These are phyloP conservation scores for Jamesozyma lodderae DNA, from an alignment of 805 yeast genomes.

Conservation along the genomic window DNA sequence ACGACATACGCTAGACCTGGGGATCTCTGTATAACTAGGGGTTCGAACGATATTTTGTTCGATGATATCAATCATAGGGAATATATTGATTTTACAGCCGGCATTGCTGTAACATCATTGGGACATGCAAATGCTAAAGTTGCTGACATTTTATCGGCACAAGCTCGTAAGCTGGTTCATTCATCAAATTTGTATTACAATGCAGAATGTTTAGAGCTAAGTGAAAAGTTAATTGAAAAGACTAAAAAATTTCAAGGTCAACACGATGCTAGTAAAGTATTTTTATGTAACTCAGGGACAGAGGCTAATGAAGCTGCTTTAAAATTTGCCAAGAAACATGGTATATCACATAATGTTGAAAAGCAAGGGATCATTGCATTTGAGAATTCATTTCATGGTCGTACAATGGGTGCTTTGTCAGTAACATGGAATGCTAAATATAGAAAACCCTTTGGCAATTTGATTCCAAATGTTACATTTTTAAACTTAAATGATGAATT, in stretches of 20 bases:
- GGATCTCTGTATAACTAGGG: conserved; percentile 61
- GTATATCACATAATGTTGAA: conserved; percentile 42
- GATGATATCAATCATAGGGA: conserved; percentile 64
- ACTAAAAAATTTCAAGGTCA: conserved; percentile 73
- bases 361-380: conserved; percentile 82
- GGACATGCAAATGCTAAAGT: conserved; percentile 81
- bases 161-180: conserved; percentile 66
- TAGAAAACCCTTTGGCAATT: conserved; percentile 82
- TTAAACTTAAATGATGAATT: conserved; percentile 31
- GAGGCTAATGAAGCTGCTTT: conserved; percentile 77
- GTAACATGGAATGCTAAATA: conserved; percentile 91
- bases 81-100: conserved; percentile 88
- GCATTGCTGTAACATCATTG: conserved; percentile 92
- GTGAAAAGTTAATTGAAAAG: conserved; percentile 56
- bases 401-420: conserved; percentile 87
- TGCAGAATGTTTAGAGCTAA: conserved; percentile 71
- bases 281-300: conserved; percentile 63
- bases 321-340: conserved; percentile 75
- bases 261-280: conserved; percentile 67
- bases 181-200: conserved; percentile 81
- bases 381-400: conserved; percentile 85
- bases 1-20: conserved; percentile 77
- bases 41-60: conserved; percentile 70
- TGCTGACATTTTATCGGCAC: conserved; percentile 61
- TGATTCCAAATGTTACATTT: conserved; percentile 74